A percentile compares a stretch with the other conserved stretches of the same genome.
phyloP scores from a whole-genome alignment of 306 rosid species.

The Trifolium fragiferum region DNA sequence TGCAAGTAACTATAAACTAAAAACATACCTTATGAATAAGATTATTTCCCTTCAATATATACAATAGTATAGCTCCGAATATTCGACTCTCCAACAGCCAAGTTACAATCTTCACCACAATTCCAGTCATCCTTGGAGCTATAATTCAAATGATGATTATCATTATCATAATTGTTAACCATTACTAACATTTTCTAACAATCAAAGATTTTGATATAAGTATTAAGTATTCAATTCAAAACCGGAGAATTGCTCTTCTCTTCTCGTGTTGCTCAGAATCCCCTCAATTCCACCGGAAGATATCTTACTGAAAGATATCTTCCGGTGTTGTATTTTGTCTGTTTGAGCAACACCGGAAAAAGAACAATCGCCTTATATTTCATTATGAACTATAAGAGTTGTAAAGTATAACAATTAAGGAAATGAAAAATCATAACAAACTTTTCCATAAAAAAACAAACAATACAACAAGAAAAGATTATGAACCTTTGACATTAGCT shows the following conservation, averaged over 20 bases:
- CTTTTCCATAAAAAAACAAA: not conserved
- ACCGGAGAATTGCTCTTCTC: no score
- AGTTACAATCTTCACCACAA: constrained; percentile 69
- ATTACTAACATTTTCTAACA: not conserved
- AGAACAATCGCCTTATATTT: not conserved
- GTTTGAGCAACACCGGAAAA: no score
- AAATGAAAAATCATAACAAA: not conserved
- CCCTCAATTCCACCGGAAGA: no score
- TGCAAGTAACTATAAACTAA: constrained; percentile 4
- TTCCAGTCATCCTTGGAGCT: constrained; percentile 95
- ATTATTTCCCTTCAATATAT: constrained; percentile 70
- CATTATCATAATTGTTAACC: not conserved
- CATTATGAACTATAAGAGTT: not conserved
- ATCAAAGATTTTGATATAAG: constrained; percentile 5
- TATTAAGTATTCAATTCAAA: not conserved
- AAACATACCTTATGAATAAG: constrained; percentile 69
- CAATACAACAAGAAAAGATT: not conserved
- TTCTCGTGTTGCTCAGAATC: no score
- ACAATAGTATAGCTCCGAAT: constrained; percentile 58
- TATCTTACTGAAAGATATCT: no score
- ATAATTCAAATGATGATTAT: constrained; percentile 25
- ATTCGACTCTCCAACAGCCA: constrained; percentile 71
- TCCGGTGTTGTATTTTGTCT: no score
- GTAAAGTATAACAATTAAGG: not conserved
- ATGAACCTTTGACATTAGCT: constrained; percentile 82